Evolutionary conservation across 345 rosid species (phyloP), one percentile per base, ranked within the genome.

Genomic region (Citrus sp.): DNA sequence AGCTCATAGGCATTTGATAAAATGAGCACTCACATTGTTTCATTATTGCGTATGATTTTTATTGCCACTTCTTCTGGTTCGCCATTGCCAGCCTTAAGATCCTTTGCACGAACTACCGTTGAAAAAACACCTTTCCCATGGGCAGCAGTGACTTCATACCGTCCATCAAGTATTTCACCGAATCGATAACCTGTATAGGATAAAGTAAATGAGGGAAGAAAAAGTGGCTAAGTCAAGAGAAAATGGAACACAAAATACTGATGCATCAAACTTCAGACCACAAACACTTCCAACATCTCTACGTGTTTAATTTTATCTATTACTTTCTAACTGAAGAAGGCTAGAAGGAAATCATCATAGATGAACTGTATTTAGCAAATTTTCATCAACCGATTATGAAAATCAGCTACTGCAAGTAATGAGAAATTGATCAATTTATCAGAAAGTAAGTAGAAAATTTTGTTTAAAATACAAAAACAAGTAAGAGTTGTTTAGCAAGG

Each of bases 91-190:
- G 87, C 93, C 80, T 92, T 93, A 62, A 92, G 82, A 84, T 97
- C 98, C 85, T 85, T 97, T 2, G 97, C 98, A 42, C 98, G 98
- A 60, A 97, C 96, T 37, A 97, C 99, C 28, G 92, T 92, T 16
- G 99, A 97, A 80, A 97, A 97, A 61, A 97, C 98, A 77, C 98
- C 98, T 87, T 94, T 94, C 34, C 99, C 99, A 86, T 97, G 98
- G 76, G 98, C 90, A 79, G 99, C 98, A 82, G 87, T 85, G 66
- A 97, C 91, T 88, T 93, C 98, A 89, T 94, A 97, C 70, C 98
- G 94, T 69, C 94, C 90, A 85, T 97, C 99, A 82, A 97, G 90
- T 79, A 88, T 72, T 87, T 97, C 99, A 78, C 99, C 99, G 85
- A 94, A 92, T 58, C 95, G 93, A 81, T 97, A 91, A 79, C 97